Base-by-base conservation (phyloP, 192 early-diverging fungal species). In the Podila epigama region DNA sequence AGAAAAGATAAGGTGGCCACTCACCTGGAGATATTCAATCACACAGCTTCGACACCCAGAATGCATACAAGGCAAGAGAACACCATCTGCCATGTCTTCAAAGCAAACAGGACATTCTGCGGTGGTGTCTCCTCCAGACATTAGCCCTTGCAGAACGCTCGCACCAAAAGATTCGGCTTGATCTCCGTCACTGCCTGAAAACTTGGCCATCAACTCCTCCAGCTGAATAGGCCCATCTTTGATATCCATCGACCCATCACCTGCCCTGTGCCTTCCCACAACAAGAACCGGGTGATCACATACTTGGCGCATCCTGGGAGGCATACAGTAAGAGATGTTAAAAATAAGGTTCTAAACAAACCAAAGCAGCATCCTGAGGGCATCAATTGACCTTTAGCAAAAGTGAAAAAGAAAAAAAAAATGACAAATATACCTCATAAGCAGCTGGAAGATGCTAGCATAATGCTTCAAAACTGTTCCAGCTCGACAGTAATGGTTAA, bases 401-500 rank as follows among this genome's bases (percentile, higher is more conserved):
- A 18, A n/a, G 13, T 20, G 31, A 55, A 55, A 25, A 13, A 33
- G 36, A 20, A 2, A 51, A 63, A n/a, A 20, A 20, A 15, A 16
- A 65, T 34, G 32, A 51, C 28, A 7, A 50, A n/a, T 41, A 60
- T 54, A 81, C 82, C 83, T 70, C 64, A 81, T 83, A 18, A 88
- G 51, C n/a, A 90, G 58, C 36, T 89, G 86, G 55, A 90, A 86
- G 41, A 94, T 89, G 37, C 82, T 79, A 36, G 89, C 89, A 70
- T 94, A 94, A 55, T 92, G 88, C 52, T 81, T 71, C 41, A 92
- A 77, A 33, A 88, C 66, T n/a, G 82, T 89, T 13, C 92, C 93
- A 9, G 82, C 79, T 28, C 68, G 70, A 65, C 86, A 80, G 69
- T 89, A 89, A 41, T 82, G 75, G 6, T 81, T 68, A 37, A 90